Evolutionary conservation across 805 yeast genomes (phyloP), one percentile per base, ranked within the genome.

Genomic region (Vanderwaltozyma polyspora): DNA sequence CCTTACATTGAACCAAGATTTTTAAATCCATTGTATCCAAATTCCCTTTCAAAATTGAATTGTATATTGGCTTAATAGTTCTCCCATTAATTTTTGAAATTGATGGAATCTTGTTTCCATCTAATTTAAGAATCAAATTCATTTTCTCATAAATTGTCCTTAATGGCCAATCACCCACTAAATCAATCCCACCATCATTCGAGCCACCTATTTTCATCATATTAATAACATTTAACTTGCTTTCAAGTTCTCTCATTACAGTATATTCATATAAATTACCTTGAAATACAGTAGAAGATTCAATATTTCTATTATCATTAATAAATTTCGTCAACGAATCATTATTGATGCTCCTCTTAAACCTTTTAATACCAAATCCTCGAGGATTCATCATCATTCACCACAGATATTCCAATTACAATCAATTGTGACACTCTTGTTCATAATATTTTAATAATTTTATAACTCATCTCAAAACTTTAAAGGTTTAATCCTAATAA

Each of bases 111-210:
- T 25, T 21, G n/a, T 30, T 46, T 3, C 18, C 24, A 8, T 22
- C 28, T 3, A 41, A 25, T 11, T 28, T 18, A 11, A 35, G 18
- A 10, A 38, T 28, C 1, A 27, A 15, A n/a, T 36, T 36, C 35
- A 45, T 33, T 11, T 34, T 35, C 4, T 29, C 13, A 32, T 34
- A 44, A 12, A 55, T 42, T 12, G 32, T 26, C 16, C 28, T 26
- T 12, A 55, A 14, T 4, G 46, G 40, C 59, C 59, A 55, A 17
- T 33, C 34, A 1, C 58, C 60, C 10, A 36, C 40, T 2, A 58
- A 45, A 41, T 58, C 63, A 5, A 57, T 47, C 4, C 63, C 63
- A 7, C 45, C 50, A 38, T 58, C 63, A 38, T 52, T 45, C 4
- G 56, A 48, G 10, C 61, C 62, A 9, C 63, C 62, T 2, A 52